These are phyloP conservation scores for Penicillium samsonianum DNA, from an alignment of 495 filamentous ascomycete species.

Conservation along the genomic window DNA sequence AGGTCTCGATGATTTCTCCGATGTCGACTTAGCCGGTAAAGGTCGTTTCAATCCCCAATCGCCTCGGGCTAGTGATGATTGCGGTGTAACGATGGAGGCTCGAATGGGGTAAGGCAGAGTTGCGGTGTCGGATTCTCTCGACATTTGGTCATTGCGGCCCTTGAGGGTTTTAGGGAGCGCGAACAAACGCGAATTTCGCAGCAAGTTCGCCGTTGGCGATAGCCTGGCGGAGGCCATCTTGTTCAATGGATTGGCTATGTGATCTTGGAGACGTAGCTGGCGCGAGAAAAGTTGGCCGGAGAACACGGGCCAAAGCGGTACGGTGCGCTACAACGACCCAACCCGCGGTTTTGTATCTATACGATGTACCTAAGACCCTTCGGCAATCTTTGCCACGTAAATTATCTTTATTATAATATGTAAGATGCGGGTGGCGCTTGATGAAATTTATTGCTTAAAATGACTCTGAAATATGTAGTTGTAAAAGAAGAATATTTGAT, in stretches of 20 bases:
- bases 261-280: constrained; percentile 22
- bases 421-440: neutral
- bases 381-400: neutral
- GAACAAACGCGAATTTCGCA: constrained; percentile 66
- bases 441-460: neutral
- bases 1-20: constrained; percentile 63
- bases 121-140: constrained; percentile 61
- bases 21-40: constrained; percentile 73
- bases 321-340: constrained; percentile 19
- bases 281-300: constrained; percentile 43
- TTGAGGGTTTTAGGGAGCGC: constrained; percentile 60
- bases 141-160: constrained; percentile 43
- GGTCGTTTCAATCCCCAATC: constrained; percentile 96
- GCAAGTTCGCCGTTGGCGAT: constrained; percentile 63
- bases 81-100: constrained; percentile 79
- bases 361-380: neutral
- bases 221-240: constrained; percentile 52
- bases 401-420: neutral
- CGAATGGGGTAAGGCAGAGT: constrained; percentile 79
- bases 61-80: constrained; percentile 69
- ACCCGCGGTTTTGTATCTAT: constrained; percentile 18
- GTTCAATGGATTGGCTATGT: constrained; percentile 28
- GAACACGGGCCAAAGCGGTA: constrained; percentile 24
- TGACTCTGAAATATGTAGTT: neutral
- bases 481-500: neutral